These are phyloP conservation scores for Luvunga scandens DNA, from an alignment of 345 rosid species.

Conservation along the genomic window DNA sequence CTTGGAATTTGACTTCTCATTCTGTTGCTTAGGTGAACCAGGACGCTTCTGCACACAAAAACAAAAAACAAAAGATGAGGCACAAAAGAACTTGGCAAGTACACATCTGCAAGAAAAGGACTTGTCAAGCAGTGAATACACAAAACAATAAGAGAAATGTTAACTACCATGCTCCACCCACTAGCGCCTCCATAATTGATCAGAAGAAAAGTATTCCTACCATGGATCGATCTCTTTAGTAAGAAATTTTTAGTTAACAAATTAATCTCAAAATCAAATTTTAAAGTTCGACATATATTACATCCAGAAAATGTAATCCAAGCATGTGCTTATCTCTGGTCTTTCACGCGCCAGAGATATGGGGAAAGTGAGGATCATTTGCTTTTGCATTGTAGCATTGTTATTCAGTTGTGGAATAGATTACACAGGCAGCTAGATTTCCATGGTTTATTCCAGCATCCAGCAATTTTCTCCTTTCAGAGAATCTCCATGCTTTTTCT, in stretches of 20 bases:
- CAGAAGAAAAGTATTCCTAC: not conserved
- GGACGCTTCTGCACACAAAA: constrained; percentile 61
- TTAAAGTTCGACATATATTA: not conserved
- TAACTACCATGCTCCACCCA: not conserved
- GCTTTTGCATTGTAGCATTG: not conserved
- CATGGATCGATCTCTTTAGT: not conserved
- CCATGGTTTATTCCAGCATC: too few species aligned
- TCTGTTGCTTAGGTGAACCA: constrained; percentile 80
- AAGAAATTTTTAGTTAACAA: not conserved
- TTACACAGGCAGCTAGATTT: too few species aligned
- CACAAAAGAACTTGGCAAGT: constrained; percentile 7
- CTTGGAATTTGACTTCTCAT: constrained; percentile 60
- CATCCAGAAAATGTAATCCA: not conserved
- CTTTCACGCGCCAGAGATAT: not conserved
- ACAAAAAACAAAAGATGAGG: constrained; percentile 1
- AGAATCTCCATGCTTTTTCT: too few species aligned
- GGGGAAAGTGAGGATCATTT: not conserved
- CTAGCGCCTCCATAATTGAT: not conserved
- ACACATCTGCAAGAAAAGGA: constrained; percentile 11
- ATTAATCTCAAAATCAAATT: not conserved
- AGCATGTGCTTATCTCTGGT: not conserved
- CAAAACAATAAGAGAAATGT: not conserved
- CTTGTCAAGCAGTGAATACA: constrained; percentile 8
- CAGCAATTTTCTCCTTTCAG: too few species aligned
- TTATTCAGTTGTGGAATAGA: too few species aligned